Base-by-base conservation (phyloP, 2,329 filamentous ascomycete genomes). In the Chalara sp. region DNA sequence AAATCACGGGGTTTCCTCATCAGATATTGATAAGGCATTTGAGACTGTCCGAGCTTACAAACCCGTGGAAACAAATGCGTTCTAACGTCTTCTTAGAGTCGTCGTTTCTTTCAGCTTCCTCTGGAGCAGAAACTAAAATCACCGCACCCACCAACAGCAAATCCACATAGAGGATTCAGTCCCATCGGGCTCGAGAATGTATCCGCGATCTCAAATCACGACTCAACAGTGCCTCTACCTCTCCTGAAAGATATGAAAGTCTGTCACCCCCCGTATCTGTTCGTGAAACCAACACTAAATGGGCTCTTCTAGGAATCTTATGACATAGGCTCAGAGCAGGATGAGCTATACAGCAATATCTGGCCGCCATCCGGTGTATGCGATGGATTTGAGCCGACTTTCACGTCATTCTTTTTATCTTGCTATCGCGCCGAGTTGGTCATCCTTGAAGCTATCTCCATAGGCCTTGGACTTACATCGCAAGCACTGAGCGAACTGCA, bases 71-170 rank as follows among this genome's bases (percentile, higher is more conserved):
- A 28, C n/a, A 28, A 44, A 6, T 7, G 21, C 5, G 6, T 28
- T 4, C 30, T n/a, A 28, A 44, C 6, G 6, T 11, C 29, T 28
- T 44, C 29, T 10, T 13, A 44, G 42, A 44, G 42, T 29, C 42
- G 42, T 29, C 62, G 59, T 12, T 67, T 80, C 55, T 79, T 80
- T 57, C 57, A 61, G 4, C 69, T 79, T 3, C 70, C 72, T 0
- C 52, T 70, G 3, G 68, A 71, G 43, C 68, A 70, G 46, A 77
- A 78, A 60, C 60, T 44, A 11, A 44, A 44, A 44, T 44, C 42
- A 31, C 13, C 13, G 6, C 42, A 44, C 3, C 42, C 42, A 4
- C 42, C 29, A 5, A 44, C 13, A 13, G 13, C 42, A 28, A 44
- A 44, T 29, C 42, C 42, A 11, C 42, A 44, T 12, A n/a, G 42